Evolutionary conservation across 139 green algal genomes (phyloP).

Genomic region (Coelastrella sp.): DNA sequence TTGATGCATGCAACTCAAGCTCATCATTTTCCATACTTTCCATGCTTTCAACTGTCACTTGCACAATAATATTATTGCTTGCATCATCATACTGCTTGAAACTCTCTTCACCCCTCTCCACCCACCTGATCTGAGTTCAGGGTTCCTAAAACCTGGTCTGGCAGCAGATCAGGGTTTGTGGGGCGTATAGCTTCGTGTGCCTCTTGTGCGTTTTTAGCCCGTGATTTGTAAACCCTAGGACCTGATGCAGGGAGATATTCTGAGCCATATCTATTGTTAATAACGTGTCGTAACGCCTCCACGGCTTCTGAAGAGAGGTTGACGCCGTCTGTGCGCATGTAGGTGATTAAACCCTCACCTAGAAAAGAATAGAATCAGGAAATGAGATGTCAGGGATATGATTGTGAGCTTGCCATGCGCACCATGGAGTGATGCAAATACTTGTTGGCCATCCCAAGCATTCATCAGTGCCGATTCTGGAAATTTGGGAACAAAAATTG

Average conservation of each 20-base stretch:
- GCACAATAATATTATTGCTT: too few relatives aligned
- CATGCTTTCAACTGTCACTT: too few relatives aligned
- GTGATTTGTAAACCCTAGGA: constrained; percentile 57
- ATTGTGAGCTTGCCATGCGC: too few relatives aligned
- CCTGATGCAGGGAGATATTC: constrained; percentile 53
- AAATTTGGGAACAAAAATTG: too few relatives aligned
- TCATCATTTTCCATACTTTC: too few relatives aligned
- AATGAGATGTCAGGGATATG: too few relatives aligned
- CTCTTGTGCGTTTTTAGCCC: constrained; percentile 78
- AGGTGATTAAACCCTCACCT: constrained; percentile 93
- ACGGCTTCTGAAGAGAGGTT: constrained; percentile 65
- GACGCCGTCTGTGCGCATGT: constrained; percentile 95
- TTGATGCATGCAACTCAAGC: too few relatives aligned
- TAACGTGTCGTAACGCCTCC: constrained; percentile 55
- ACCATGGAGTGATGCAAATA: too few relatives aligned
- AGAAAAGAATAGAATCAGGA: too few relatives aligned
- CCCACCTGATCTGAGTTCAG: constrained; percentile 35
- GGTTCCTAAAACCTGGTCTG: constrained; percentile 25
- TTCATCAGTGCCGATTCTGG: too few relatives aligned
- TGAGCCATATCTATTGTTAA: constrained; percentile 48
- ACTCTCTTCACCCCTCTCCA: neutral
- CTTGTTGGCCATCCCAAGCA: too few relatives aligned
- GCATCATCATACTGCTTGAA: too few relatives aligned
- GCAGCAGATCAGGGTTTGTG: constrained; percentile 63
- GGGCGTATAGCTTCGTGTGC: constrained; percentile 95